These are phyloP conservation scores for Furcasterigmium furcatum DNA, from an alignment of 2,329 filamentous ascomycete genomes.

Conservation along the genomic window DNA sequence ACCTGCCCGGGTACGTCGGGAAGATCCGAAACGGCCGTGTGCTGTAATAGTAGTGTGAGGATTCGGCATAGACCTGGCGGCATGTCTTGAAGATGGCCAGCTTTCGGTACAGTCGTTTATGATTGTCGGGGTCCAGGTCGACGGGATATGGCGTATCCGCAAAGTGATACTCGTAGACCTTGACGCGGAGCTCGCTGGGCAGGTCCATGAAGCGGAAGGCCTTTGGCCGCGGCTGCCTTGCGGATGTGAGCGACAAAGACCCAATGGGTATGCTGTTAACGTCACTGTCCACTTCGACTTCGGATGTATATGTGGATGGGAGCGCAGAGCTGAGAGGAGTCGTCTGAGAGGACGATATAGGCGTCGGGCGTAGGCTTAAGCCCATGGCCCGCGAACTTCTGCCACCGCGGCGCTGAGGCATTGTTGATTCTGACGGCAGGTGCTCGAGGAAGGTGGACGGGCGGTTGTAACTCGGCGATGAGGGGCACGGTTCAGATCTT, in stretches of 20 bases:
- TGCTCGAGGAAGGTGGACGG: neutral
- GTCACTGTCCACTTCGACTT: constrained; percentile 37
- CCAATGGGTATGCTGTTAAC: constrained; percentile 36
- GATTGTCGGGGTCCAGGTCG: constrained; percentile 66
- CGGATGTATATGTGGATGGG: constrained; percentile 31
- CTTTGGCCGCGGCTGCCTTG: constrained; percentile 18
- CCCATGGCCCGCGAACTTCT: constrained; percentile 27
- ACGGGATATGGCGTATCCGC: constrained; percentile 35
- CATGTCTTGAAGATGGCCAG: constrained; percentile 61
- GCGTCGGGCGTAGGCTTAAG: constrained; percentile 9
- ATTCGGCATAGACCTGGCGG: constrained; percentile 59
- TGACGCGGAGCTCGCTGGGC: constrained; percentile 66
- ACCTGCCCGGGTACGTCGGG: constrained; percentile 58
- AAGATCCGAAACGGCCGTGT: constrained; percentile 63
- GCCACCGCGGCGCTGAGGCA: constrained; percentile 14
- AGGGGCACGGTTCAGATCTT: constrained; percentile 9
- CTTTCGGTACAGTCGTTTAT: constrained; percentile 56
- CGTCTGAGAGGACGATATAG: constrained; percentile 21
- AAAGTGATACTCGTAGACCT: constrained; percentile 66
- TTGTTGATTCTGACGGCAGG: constrained; percentile 2
- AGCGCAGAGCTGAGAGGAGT: constrained; percentile 32
- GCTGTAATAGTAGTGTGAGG: constrained; percentile 64
- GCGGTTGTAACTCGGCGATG: neutral
- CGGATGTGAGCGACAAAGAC: constrained; percentile 37
- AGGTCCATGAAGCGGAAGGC: constrained; percentile 66